Base-by-base conservation (phyloP, 306 rosid species). In the Cercis canadensis region DNA sequence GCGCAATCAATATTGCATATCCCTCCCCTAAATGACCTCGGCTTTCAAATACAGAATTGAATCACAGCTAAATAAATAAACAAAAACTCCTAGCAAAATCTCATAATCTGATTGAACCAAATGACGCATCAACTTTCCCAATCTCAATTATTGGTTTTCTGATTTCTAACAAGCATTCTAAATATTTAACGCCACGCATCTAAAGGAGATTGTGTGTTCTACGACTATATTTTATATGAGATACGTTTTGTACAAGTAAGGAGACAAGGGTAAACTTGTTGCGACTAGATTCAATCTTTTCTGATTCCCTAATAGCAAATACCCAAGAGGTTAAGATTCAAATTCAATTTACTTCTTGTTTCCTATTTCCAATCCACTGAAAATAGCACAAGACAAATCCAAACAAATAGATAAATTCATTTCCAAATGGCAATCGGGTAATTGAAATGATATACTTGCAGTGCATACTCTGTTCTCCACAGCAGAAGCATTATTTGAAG, bases 381-480 rank as follows among this genome's bases (percentile, higher is more conserved):
- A 69, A 33, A 56, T 37, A 14, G 11, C 40, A 4, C 10, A 56
- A 37, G 10, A 15, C 18, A 66, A 57, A 57, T 31, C 39, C 32
- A 2, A 1, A 7, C 14, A 65, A 65, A 65, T 4, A 32, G 10
- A 11, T n/a, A 47, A 12, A 44, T 7, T 29, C 43, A 11, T 0
- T 11, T 12, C 12, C 3, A 45, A 14, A n/a, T 6, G 11, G 10
- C 14, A 70, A 70, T 70, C 57, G 33, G 11, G 12, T 32, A 45
- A 24, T 19, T 10, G 16, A 70, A 44, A 15, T 4, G 31, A 13
- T 9, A 37, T n/a, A 36, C 13, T 18, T n/a, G 15, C 14, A 2
- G 16, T 3, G 4, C 46, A 15, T 76, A 87, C 92, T 75, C 78
- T 83, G 52, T 71, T 81, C 75, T 84, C 89, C 13, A 63, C 5